Evolutionary conservation across 495 filamentous ascomycete species (phyloP).

Genomic region (Sabuloglossum arenarium): DNA sequence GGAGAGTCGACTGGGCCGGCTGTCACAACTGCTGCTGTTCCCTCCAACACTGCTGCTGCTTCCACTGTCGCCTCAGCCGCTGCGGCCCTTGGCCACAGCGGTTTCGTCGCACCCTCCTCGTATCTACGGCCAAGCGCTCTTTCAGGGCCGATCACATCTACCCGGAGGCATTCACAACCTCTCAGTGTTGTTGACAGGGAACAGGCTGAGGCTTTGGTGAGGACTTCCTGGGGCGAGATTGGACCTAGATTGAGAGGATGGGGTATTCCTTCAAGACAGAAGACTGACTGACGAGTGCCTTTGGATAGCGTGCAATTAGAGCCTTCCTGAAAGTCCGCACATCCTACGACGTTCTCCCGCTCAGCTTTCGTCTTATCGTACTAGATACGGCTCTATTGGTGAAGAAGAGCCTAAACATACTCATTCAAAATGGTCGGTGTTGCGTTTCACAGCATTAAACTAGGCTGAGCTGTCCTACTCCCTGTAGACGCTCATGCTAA

Average conservation of each 20-base stretch:
- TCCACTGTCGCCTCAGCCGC: background rate
- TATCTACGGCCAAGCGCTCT: conserved; percentile 49
- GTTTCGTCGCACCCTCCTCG: conserved; percentile 61
- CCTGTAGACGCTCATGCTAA: conserved; percentile 4
- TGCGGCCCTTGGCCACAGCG: conserved; percentile 23
- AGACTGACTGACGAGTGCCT: conserved; percentile 11
- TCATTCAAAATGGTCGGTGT: conserved; percentile 82
- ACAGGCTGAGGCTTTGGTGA: conserved; percentile 82
- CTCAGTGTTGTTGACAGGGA: conserved; percentile 67
- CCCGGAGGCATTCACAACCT: conserved; percentile 21
- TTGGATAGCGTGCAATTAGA: conserved; percentile 57
- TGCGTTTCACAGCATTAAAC: conserved; percentile 4
- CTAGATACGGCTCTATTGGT: conserved; percentile 90
- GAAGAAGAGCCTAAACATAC: conserved; percentile 87
- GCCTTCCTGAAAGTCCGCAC: conserved; percentile 93
- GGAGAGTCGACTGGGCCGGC: background rate
- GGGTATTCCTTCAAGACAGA: background rate
- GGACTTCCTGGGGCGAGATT: conserved; percentile 14
- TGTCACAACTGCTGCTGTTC: background rate
- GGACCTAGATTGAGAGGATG: conserved; percentile 3
- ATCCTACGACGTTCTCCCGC: conserved; percentile 95
- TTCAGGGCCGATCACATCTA: conserved; percentile 31
- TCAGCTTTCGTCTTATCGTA: conserved; percentile 89
- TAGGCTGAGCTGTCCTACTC: background rate
- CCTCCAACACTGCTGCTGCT: background rate